Conservation (phyloP, 2,329 filamentous ascomycete genomes). For the Neopestalotiopsis clavispora region DNA sequence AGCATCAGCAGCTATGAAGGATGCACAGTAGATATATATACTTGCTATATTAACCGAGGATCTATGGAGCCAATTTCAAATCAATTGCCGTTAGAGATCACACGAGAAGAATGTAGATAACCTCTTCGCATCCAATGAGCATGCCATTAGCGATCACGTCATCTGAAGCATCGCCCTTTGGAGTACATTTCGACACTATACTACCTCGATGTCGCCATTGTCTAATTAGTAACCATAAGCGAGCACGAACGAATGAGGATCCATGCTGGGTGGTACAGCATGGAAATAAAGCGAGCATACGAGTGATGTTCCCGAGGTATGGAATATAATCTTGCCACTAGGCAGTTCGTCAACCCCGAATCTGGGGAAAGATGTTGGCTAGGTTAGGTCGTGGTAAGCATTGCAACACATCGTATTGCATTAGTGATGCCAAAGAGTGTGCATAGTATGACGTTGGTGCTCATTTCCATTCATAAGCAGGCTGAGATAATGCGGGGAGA, state of each 20-base stretch:
- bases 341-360: neutral
- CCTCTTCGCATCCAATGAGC: neutral
- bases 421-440: neutral
- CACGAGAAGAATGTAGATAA: neutral
- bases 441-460: neutral
- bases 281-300: neutral
- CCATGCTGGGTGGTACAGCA: neutral
- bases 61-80: slow-evolving; percentile 16
- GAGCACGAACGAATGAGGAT: neutral
- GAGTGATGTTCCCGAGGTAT: neutral
- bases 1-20: neutral
- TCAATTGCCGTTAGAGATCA: neutral
- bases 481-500: slow-evolving; percentile 13
- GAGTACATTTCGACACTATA: neutral
- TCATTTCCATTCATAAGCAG: slow-evolving; percentile 9
- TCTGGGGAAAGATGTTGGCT: neutral
- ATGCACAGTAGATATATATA: neutral
- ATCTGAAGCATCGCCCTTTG: slow-evolving; percentile 7
- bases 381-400: neutral
- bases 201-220: slow-evolving; percentile 8
- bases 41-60: neutral
- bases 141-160: slow-evolving; percentile 15
- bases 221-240: neutral
- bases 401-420: neutral
- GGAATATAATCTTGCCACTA: slow-evolving; percentile 6